Evolutionary conservation across 2,329 filamentous ascomycete genomes (phyloP).

Genomic region (Graphium sp.): DNA sequence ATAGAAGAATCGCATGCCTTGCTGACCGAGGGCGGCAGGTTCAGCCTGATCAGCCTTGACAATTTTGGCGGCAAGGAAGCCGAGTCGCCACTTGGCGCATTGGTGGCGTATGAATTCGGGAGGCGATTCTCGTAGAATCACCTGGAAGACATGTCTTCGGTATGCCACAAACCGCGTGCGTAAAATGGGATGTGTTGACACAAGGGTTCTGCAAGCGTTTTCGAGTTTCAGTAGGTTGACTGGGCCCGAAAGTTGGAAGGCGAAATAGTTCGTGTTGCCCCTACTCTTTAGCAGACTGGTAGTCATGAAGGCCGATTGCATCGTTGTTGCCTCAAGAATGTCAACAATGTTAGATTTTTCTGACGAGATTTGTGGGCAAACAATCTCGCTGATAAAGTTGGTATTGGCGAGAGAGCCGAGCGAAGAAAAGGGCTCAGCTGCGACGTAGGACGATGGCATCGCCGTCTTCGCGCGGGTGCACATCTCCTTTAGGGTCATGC

Average conservation of each 20-base stretch:
- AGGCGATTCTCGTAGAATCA: constrained; percentile 7
- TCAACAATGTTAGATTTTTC: no score
- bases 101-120: constrained; percentile 5
- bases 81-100: no score
- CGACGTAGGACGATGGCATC: background rate
- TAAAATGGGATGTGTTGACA: constrained; percentile 8
- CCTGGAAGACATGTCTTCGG: constrained; percentile 8
- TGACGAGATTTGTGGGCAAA: constrained; percentile 2
- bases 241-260: constrained; percentile 7
- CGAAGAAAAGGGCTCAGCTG: background rate
- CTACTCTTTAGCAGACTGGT: constrained; percentile 3
- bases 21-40: constrained; percentile 4
- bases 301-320: constrained; percentile 1
- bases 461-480: constrained; percentile 11
- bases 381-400: background rate
- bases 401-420: background rate
- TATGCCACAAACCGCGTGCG: constrained; percentile 8
- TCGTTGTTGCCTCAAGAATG: no score
- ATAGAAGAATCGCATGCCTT: constrained; percentile 7
- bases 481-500: constrained; percentile 19
- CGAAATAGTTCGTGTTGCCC: constrained; percentile 10
- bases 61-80: no score
- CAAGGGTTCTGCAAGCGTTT: constrained; percentile 5
- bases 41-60: constrained; percentile 6
- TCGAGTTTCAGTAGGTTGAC: constrained; percentile 8